Evolutionary conservation across 2,329 filamentous ascomycete genomes (phyloP).

Genomic region (Parastagonospora nodorum): DNA sequence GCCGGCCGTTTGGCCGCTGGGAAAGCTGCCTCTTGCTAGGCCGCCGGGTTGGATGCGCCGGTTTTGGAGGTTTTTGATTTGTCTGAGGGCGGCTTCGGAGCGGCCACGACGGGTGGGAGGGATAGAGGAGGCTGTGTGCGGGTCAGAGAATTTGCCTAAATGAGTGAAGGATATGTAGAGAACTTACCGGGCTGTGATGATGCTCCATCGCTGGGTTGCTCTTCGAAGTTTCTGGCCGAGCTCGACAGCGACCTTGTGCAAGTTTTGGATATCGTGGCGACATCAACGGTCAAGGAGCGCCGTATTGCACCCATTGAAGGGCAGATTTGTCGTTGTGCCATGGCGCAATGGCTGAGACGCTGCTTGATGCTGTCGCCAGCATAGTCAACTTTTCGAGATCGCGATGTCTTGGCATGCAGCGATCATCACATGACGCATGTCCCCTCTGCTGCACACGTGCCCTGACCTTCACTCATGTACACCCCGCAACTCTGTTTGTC

Average conservation of each 20-base stretch:
- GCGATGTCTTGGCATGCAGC: conserved; percentile 35
- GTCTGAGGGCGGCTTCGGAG: conserved; percentile 28
- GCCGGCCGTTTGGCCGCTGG: conserved; percentile 21
- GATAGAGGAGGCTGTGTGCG: conserved; percentile 8
- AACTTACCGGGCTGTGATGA: conserved; percentile 26
- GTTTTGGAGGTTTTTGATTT: conserved; percentile 30
- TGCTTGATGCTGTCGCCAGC: conserved; percentile 9
- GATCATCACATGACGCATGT: conserved; percentile 9
- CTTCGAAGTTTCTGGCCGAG: conserved; percentile 32
- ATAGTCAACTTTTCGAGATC: conserved; percentile 35
- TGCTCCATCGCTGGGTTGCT: conserved; percentile 22
- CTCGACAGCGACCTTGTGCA: conserved; percentile 32
- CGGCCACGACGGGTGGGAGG: conserved; percentile 31
- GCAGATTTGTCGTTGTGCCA: conserved; percentile 43
- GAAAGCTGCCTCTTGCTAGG: conserved; percentile 26
- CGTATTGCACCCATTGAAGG: conserved; percentile 39
- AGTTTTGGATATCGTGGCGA: conserved; percentile 19
- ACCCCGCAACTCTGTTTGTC: neutral
- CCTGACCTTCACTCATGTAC: neutral
- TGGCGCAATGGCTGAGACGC: conserved; percentile 27
- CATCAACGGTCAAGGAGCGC: conserved; percentile 27
- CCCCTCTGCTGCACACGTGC: neutral
- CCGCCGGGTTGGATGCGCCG: conserved; percentile 23
- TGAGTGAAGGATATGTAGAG: neutral
- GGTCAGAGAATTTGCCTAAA: conserved; percentile 12